Conservation (phyloP, 805 yeast species). For the Spathaspora boniae region DNA sequence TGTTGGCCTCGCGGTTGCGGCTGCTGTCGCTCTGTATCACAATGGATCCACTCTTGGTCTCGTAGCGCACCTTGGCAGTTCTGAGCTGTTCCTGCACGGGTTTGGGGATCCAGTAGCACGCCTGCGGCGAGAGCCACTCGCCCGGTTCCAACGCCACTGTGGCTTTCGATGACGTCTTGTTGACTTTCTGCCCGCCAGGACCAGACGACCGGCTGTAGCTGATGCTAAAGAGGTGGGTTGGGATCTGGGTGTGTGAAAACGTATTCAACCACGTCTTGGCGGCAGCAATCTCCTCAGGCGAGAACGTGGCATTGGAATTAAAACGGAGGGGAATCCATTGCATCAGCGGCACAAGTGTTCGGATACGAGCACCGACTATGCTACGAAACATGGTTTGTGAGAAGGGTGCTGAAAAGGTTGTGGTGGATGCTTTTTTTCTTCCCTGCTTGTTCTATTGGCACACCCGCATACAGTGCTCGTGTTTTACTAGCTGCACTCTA, state of each 20-base stretch:
- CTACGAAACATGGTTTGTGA: too few species aligned
- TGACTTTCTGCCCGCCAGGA: constrained; percentile 87
- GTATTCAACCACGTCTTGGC: constrained; percentile 44
- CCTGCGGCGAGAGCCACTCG: constrained; percentile 40
- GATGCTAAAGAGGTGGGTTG: constrained; percentile 41
- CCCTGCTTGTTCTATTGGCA: too few species aligned
- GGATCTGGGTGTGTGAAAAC: constrained; percentile 34
- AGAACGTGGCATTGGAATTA: constrained; percentile 6
- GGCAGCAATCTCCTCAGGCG: constrained; percentile 21
- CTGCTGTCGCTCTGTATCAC: constrained; percentile 58
- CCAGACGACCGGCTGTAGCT: constrained; percentile 65
- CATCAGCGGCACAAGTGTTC: too few species aligned
- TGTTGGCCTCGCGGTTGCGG: constrained; percentile 57
- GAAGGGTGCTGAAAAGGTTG: too few species aligned
- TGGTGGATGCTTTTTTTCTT: too few species aligned
- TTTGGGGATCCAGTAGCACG: constrained; percentile 56
- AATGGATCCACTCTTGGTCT: constrained; percentile 52
- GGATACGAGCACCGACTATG: too few species aligned
- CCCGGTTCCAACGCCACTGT: constrained; percentile 47
- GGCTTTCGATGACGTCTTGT: constrained; percentile 68
- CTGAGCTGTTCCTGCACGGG: constrained; percentile 43
- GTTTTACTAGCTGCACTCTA: too few species aligned
- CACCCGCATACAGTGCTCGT: too few species aligned
- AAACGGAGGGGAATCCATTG: too few species aligned
- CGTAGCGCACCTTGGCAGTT: constrained; percentile 44